Evolutionary conservation across 257 asterid genomes (phyloP).

Genomic region (Solanum pinnatisectum): DNA sequence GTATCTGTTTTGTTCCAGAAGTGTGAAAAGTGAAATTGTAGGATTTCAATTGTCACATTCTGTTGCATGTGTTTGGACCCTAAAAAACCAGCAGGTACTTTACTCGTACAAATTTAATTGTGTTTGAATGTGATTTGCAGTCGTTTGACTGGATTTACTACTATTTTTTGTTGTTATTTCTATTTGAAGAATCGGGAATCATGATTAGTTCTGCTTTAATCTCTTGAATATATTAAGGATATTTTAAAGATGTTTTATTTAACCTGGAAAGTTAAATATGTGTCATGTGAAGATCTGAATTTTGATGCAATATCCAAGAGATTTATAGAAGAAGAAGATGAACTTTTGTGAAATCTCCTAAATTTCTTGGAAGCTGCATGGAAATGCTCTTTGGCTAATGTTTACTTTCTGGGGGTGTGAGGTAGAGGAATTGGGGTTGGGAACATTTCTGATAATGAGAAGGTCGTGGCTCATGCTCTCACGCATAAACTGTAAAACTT

Average conservation of each 20-base stretch:
- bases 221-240: not conserved
- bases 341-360: not conserved
- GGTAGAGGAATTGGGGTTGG: not conserved
- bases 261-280: not conserved
- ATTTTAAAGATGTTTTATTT: not conserved
- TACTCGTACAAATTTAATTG: not conserved
- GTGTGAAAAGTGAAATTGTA: not conserved
- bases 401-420: not conserved
- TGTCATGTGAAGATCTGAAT: not conserved
- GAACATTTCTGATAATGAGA: not conserved
- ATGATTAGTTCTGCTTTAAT: not conserved
- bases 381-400: not conserved
- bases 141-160: not conserved
- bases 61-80: not conserved
- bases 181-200: not conserved
- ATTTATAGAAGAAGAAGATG: not conserved
- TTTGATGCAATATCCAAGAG: not conserved
- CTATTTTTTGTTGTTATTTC: not conserved
- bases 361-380: not conserved
- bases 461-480: not conserved
- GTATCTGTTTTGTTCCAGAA: not conserved
- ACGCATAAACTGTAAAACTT: not conserved
- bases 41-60: not conserved
- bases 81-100: not conserved
- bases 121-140: not conserved